These are phyloP conservation scores for Cryptosporidium parvum DNA, from an alignment of 169 alveolate genomes.

Conservation along the genomic window DNA sequence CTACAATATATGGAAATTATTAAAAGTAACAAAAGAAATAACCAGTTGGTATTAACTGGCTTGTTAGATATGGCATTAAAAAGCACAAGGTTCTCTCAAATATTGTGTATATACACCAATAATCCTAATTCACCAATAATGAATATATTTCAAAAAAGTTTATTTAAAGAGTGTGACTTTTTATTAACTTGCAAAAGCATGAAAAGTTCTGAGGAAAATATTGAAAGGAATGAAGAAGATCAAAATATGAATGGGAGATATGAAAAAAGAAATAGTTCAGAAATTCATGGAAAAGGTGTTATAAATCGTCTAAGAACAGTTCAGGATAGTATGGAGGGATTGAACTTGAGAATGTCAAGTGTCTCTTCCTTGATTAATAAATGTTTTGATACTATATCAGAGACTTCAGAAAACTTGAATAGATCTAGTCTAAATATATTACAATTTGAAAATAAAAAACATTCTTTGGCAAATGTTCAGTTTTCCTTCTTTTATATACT, in stretches of 20 bases:
- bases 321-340: conserved; percentile 31
- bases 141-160: conserved; percentile 44
- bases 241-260: background rate
- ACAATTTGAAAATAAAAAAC: conserved; percentile 16
- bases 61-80: conserved; percentile 73
- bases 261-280: background rate
- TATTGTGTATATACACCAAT: conserved; percentile 43
- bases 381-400: background rate
- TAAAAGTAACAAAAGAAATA: conserved; percentile 49
- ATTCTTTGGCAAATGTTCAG: conserved; percentile 55
- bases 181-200: background rate
- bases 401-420: background rate
- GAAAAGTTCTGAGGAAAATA: background rate
- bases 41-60: conserved; percentile 8
- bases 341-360: conserved; percentile 29
- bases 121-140: conserved; percentile 35
- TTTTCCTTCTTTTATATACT: conserved; percentile 58
- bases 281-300: background rate
- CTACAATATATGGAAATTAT: conserved; percentile 67
- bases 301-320: conserved; percentile 53
- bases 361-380: conserved; percentile 23
- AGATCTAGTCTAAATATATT: background rate
- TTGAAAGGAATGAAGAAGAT: background rate
- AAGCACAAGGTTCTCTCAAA: conserved; percentile 45
- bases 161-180: conserved; percentile 38